These are phyloP conservation scores for Marasmius oreades DNA, from an alignment of 1,284 basidiomycete genomes.

Conservation along the genomic window DNA sequence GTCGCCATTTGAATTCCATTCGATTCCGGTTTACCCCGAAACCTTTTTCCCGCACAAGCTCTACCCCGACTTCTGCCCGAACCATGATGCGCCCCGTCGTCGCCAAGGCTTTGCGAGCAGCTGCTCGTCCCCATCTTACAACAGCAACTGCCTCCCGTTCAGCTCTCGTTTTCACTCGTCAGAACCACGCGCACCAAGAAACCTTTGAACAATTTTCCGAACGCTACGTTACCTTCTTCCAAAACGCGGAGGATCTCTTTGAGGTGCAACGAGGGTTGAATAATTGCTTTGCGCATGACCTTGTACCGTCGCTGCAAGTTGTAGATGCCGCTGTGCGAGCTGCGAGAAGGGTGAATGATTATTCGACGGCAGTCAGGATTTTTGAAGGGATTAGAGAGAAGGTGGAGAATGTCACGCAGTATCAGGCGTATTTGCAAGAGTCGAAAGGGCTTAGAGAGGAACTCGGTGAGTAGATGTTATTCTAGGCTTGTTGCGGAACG, in stretches of 20 bases:
- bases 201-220: slow-evolving; percentile 92
- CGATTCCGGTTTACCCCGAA: too few relatives aligned
- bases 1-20: too few relatives aligned
- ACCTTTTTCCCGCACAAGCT: too few relatives aligned
- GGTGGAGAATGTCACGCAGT: slow-evolving; percentile 94
- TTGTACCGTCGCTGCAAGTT: slow-evolving; percentile 89
- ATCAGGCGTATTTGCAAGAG: slow-evolving; percentile 87
- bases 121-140: slow-evolving; percentile 7
- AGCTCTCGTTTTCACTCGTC: slow-evolving; percentile 40
- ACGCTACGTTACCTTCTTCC: slow-evolving; percentile 53
- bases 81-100: slow-evolving; percentile 13
- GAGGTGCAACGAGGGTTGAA: slow-evolving; percentile 97
- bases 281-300: slow-evolving; percentile 99
- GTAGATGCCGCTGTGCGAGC: slow-evolving; percentile 90
- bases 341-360: slow-evolving; percentile 92
- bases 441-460: slow-evolving; percentile 84
- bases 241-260: slow-evolving; percentile 86
- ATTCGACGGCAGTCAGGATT: slow-evolving; percentile 92
- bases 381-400: slow-evolving; percentile 93
- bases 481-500: too few relatives aligned
- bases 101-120: slow-evolving; percentile 10
- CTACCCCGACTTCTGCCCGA: too few relatives aligned
- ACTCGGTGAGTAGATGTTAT: slow-evolving; percentile 60
- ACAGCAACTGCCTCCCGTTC: slow-evolving; percentile 10
- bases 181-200: slow-evolving; percentile 74